Evolutionary conservation across 345 rosid species (phyloP).

Genomic region (Hibiscus syriacus): DNA sequence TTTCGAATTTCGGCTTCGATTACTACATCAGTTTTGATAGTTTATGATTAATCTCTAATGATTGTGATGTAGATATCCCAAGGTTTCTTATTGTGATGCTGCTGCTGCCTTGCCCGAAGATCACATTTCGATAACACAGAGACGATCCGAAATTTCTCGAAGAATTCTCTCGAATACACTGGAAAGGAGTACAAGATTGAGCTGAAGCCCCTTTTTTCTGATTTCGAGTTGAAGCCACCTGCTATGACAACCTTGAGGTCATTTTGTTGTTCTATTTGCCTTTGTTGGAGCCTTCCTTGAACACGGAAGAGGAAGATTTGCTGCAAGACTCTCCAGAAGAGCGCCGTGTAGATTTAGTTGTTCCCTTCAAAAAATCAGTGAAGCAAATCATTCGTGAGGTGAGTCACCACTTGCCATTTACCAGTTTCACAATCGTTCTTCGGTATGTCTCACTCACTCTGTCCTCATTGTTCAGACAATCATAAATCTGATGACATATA

Average conservation of each 20-base stretch:
- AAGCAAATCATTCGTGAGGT: slow-evolving; percentile 94
- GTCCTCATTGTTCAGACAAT: background rate
- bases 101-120: slow-evolving; percentile 57
- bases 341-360: slow-evolving; percentile 49
- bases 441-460: background rate
- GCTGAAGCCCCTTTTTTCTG: slow-evolving; percentile 74
- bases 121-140: slow-evolving; percentile 37
- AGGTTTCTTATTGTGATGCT: slow-evolving; percentile 84
- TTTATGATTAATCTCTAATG: slow-evolving; percentile 9
- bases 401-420: slow-evolving; percentile 4
- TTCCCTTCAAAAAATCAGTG: slow-evolving; percentile 77
- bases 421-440: background rate
- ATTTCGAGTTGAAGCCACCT: slow-evolving; percentile 67
- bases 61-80: slow-evolving; percentile 37
- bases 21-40: background rate
- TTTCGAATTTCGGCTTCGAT: background rate
- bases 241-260: slow-evolving; percentile 85
- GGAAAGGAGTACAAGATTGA: slow-evolving; percentile 65
- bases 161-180: slow-evolving; percentile 34
- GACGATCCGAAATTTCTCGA: slow-evolving; percentile 35
- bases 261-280: slow-evolving; percentile 83
- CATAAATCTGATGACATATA: background rate
- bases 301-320: slow-evolving; percentile 59
- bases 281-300: slow-evolving; percentile 65
- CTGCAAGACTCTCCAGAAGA: slow-evolving; percentile 41